A percentile compares a stretch with the other conserved stretches of the same genome.
Evolutionary conservation across 139 green algal genomes (phyloP).

Genomic region (Chlamydomonas sp.): DNA sequence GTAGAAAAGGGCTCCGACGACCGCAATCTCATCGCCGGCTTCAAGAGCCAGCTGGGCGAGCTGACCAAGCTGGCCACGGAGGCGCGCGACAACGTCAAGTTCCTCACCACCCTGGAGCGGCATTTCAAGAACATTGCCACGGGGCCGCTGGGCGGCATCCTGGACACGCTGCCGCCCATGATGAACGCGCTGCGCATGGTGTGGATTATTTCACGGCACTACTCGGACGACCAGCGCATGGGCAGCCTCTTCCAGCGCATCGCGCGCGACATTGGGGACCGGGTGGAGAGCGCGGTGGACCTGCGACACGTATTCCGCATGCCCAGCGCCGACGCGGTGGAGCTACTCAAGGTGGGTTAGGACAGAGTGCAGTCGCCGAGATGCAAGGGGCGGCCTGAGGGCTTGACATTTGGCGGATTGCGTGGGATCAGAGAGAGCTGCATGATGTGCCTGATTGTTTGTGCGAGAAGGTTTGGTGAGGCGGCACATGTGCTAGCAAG

Average conservation of each 20-base stretch:
- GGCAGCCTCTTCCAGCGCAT: slow-evolving; percentile 90
- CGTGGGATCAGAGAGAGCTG: too few relatives aligned
- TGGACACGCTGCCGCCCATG: slow-evolving; percentile 86
- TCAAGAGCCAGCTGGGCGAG: slow-evolving; percentile 74
- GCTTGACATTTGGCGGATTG: too few relatives aligned
- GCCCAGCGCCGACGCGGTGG: slow-evolving; percentile 58
- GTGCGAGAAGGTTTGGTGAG: too few relatives aligned
- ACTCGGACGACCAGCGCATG: slow-evolving; percentile 90
- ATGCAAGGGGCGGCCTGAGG: neutral
- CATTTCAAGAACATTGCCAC: slow-evolving; percentile 86
- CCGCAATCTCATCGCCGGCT: slow-evolving; percentile 75
- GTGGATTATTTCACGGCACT: slow-evolving; percentile 92
- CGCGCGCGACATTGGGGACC: slow-evolving; percentile 73
- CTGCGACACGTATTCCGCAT: slow-evolving; percentile 77
- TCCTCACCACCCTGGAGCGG: slow-evolving; percentile 91
- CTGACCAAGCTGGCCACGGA: slow-evolving; percentile 82
- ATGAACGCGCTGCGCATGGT: slow-evolving; percentile 94
- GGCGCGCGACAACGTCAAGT: slow-evolving; percentile 93
- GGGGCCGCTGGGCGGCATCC: slow-evolving; percentile 70
- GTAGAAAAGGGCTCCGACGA: slow-evolving; percentile 75
- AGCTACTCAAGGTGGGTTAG: slow-evolving; percentile 56
- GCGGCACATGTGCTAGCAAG: too few relatives aligned
- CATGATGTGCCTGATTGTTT: too few relatives aligned
- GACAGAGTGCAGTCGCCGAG: neutral
- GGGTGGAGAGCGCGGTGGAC: slow-evolving; percentile 74